These are phyloP conservation scores for Corchorus capsularis DNA, from an alignment of 345 rosid genomes.

Conservation along the genomic window DNA sequence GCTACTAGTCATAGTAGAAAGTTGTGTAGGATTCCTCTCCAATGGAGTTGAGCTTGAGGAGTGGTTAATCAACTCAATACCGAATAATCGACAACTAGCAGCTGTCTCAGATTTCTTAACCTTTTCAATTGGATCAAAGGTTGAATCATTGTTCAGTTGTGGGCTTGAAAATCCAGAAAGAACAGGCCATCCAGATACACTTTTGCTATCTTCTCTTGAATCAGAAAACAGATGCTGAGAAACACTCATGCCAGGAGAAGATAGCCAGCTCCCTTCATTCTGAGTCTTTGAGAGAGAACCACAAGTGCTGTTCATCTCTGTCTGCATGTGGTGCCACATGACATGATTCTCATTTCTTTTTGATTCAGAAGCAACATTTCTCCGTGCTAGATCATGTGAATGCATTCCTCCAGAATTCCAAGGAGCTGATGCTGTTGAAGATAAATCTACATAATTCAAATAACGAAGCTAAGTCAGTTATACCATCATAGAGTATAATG, in stretches of 20 bases:
- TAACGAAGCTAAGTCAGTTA: constrained; percentile 20
- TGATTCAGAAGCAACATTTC: constrained; percentile 45
- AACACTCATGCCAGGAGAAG: constrained; percentile 47
- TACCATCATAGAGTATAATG: not conserved
- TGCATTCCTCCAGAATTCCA: constrained; percentile 60
- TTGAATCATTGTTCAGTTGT: constrained; percentile 36
- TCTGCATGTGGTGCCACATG: constrained; percentile 50
- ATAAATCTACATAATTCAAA: constrained; percentile 38
- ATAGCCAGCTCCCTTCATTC: constrained; percentile 53
- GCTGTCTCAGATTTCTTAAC: constrained; percentile 54
- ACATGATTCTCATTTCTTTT: constrained; percentile 46
- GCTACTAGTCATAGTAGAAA: constrained; percentile 34
- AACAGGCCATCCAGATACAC: constrained; percentile 46
- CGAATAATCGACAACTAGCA: constrained; percentile 64
- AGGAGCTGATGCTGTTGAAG: constrained; percentile 51
- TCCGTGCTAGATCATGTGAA: constrained; percentile 52
- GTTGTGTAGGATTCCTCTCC: constrained; percentile 43
- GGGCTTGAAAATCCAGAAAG: constrained; percentile 41
- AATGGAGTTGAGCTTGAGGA: constrained; percentile 26
- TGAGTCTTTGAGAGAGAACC: constrained; percentile 41
- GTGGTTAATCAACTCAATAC: constrained; percentile 66
- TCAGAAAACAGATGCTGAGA: constrained; percentile 52
- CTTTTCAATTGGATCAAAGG: constrained; percentile 41
- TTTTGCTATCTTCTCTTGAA: constrained; percentile 53
- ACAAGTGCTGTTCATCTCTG: constrained; percentile 39